Percentiles rank a stretch among this genome's conserved stretches.
phyloP scores from a whole-genome alignment of 176 grass and related monocot species.

The Cymbopogon citratus region DNA sequence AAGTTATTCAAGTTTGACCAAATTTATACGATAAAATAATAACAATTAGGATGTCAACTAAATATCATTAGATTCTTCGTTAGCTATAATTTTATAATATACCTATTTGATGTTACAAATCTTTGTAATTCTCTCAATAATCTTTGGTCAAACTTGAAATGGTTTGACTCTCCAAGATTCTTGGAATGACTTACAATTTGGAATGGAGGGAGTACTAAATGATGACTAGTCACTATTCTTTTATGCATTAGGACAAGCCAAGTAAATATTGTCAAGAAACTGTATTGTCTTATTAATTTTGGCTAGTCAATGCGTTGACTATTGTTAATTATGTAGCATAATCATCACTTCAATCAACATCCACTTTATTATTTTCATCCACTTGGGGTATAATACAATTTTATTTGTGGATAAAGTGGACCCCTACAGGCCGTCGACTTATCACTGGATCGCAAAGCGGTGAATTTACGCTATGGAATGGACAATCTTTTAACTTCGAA shows the following conservation, averaged over 20 bases:
- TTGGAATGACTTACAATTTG: no score
- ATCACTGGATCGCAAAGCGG: constrained; percentile 98
- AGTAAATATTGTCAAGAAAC: neutral
- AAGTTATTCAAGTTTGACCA: no score
- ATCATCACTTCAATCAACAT: neutral
- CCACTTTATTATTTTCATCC: neutral
- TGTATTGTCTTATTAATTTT: neutral
- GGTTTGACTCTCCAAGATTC: no score
- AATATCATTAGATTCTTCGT: no score
- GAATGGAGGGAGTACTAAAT: no score
- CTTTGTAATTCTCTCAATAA: no score
- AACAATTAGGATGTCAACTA: no score
- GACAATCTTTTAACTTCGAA: constrained; percentile 99
- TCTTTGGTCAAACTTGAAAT: no score
- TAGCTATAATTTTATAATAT: no score
- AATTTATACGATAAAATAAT: no score
- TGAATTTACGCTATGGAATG: constrained; percentile 99
- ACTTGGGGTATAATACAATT: constrained; percentile 16
- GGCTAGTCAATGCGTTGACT: neutral
- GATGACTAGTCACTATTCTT: no score
- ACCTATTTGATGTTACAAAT: no score
- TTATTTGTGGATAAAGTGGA: constrained; percentile 78
- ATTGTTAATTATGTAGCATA: neutral
- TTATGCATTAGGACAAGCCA: neutral
- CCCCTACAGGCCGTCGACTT: constrained; percentile 89